Percentiles rank a stretch among this genome's conserved stretches.
These are phyloP conservation scores for Malbranchea zuffiana DNA, from an alignment of 2,329 filamentous ascomycete species.

Conservation along the genomic window DNA sequence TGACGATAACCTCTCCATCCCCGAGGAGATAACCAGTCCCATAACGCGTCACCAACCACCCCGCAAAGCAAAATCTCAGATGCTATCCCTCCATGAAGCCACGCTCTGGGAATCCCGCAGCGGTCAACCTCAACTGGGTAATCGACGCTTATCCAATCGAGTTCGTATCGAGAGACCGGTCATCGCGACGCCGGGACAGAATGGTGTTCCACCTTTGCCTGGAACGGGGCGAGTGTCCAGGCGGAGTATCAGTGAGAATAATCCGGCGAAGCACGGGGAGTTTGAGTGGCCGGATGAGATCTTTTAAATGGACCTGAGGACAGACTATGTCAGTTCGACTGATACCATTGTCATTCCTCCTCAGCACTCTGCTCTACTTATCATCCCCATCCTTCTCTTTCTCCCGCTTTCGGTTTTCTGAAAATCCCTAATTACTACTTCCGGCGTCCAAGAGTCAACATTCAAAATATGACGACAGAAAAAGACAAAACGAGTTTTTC, in stretches of 20 bases:
- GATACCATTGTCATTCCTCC: too few species aligned
- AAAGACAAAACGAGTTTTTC: too few species aligned
- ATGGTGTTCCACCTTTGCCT: constrained; percentile 30
- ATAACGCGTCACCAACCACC: constrained; percentile 9
- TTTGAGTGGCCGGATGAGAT: constrained; percentile 37
- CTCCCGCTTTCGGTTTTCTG: too few species aligned
- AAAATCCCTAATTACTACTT: too few species aligned
- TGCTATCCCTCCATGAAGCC: background rate
- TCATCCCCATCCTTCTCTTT: too few species aligned
- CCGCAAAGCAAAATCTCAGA: constrained; percentile 8
- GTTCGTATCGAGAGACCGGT: constrained; percentile 6
- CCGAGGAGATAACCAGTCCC: background rate
- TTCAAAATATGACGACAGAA: too few species aligned
- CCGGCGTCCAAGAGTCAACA: too few species aligned
- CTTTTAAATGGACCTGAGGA: constrained; percentile 22
- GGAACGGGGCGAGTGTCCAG: too few species aligned
- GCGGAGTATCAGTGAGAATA: too few species aligned
- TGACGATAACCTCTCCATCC: background rate
- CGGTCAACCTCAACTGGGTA: constrained; percentile 2
- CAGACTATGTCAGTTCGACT: background rate
- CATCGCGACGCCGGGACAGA: constrained; percentile 15
- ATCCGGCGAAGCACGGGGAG: constrained; percentile 20
- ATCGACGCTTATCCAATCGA: constrained; percentile 4
- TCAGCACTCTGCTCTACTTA: too few species aligned
- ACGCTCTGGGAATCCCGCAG: background rate